A percentile compares a stretch with the other conserved stretches of the same genome.
These are phyloP conservation scores for Neonectria sp. DNA, from an alignment of 2,329 filamentous ascomycete species.

Conservation along the genomic window DNA sequence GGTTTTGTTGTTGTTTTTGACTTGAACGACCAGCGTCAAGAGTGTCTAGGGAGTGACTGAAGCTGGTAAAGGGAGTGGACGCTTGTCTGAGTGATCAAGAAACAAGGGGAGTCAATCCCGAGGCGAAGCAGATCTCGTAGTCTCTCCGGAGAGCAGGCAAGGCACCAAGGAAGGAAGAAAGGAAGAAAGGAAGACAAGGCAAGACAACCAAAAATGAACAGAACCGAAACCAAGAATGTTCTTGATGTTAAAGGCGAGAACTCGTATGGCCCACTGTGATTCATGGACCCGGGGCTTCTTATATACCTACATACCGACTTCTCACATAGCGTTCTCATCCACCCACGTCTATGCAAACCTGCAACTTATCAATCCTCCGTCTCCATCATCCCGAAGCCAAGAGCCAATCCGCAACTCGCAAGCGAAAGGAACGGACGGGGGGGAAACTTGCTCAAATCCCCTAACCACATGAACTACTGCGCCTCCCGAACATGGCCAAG, in stretches of 20 bases:
- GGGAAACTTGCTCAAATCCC: constrained; percentile 10
- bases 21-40: constrained; percentile 24
- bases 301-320: not conserved
- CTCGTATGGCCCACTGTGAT: not conserved
- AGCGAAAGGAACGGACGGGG: not conserved
- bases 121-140: not conserved
- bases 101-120: not conserved
- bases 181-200: not conserved
- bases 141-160: not conserved
- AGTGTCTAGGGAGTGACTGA: not conserved
- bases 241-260: not conserved
- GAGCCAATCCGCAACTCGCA: not conserved
- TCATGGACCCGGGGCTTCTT: not conserved
- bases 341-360: not conserved
- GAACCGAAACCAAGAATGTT: not conserved
- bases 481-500: not conserved
- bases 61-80: not conserved
- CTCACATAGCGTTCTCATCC: not conserved
- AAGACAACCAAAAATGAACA: not conserved
- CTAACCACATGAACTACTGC: not conserved
- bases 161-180: constrained; percentile 1
- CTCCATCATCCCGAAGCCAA: constrained; percentile 13
- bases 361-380: not conserved
- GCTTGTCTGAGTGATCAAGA: not conserved
- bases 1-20: not conserved